Conservation (phyloP, 768 basidiomycete genomes). For the Phylloporus rhodoxanthus region DNA sequence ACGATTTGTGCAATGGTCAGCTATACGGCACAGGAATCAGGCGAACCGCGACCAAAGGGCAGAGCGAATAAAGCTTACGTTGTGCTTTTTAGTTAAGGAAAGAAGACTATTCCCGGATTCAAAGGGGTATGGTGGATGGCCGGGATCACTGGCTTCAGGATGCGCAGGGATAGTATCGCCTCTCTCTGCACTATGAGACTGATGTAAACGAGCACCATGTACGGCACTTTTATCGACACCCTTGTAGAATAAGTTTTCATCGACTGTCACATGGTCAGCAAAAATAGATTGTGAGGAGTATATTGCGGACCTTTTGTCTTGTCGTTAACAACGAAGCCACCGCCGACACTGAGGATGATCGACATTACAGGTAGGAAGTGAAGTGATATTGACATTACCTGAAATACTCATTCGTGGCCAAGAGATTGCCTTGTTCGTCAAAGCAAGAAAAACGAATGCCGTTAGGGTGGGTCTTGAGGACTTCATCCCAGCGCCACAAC, state of each 20-base stretch:
- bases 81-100: conserved; percentile 70
- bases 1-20: conserved; percentile 93
- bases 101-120: conserved; percentile 70
- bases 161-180: conserved; percentile 11
- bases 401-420: conserved; percentile 95
- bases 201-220: conserved; percentile 73
- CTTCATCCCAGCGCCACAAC: conserved; percentile 86
- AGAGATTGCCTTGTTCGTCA: conserved; percentile 68
- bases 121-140: conserved; percentile 81
- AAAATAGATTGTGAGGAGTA: background rate
- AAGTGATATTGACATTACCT: conserved; percentile 34
- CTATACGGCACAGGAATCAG: conserved; percentile 35
- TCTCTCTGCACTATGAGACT: conserved; percentile 43
- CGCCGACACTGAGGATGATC: conserved; percentile 57
- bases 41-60: background rate
- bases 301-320: conserved; percentile 68
- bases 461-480: conserved; percentile 86
- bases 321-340: conserved; percentile 93
- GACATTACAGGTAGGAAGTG: background rate
- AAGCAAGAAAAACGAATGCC: conserved; percentile 93
- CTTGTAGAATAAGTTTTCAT: conserved; percentile 94
- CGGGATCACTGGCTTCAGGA: conserved; percentile 25
- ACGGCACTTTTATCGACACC: conserved; percentile 79
- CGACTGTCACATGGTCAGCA: conserved; percentile 41
- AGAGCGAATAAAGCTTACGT: conserved; percentile 45